A percentile compares a stretch with the other conserved stretches of the same genome.
Conservation (phyloP, 2,329 filamentous ascomycete species). For the Falciphora oryzae region DNA sequence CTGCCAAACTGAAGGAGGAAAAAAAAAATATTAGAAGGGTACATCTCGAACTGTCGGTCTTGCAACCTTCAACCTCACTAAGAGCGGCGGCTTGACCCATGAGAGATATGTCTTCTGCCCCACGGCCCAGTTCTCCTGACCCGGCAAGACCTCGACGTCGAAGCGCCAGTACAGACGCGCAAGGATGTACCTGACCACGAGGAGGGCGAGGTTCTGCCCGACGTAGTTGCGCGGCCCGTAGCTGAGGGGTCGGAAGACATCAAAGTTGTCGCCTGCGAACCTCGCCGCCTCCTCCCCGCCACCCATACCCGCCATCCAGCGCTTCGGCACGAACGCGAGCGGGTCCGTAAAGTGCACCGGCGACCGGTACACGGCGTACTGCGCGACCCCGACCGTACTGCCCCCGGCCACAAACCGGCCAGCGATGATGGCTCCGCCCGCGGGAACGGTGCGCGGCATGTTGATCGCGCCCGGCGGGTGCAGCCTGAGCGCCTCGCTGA, state of each 20-base stretch:
- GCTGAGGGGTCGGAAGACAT: neutral
- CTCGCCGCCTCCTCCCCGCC: conserved; percentile 14
- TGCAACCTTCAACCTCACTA: neutral
- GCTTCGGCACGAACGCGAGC: conserved; percentile 25
- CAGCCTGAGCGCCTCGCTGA: conserved; percentile 15
- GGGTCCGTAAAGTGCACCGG: conserved; percentile 22
- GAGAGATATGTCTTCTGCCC: neutral
- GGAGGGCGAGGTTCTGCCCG: neutral
- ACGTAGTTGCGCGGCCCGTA: neutral
- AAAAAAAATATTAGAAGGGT: too few relatives aligned
- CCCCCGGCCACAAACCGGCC: conserved; percentile 28
- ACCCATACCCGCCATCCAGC: conserved; percentile 22
- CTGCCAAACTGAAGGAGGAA: too few relatives aligned
- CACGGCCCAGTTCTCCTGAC: neutral
- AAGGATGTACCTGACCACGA: neutral
- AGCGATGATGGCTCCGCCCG: conserved; percentile 24
- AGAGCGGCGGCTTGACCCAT: neutral
- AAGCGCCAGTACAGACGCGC: conserved; percentile 4
- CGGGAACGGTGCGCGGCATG: conserved; percentile 23
- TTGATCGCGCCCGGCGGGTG: conserved; percentile 11
- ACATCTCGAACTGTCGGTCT: neutral
- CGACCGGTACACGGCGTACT: conserved; percentile 19
- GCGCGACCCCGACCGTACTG: conserved; percentile 30
- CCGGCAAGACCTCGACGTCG: neutral
- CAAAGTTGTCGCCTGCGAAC: neutral